Evolutionary conservation across 495 filamentous ascomycete genomes (phyloP).

Genomic region (Lasiosphaeria miniovina): DNA sequence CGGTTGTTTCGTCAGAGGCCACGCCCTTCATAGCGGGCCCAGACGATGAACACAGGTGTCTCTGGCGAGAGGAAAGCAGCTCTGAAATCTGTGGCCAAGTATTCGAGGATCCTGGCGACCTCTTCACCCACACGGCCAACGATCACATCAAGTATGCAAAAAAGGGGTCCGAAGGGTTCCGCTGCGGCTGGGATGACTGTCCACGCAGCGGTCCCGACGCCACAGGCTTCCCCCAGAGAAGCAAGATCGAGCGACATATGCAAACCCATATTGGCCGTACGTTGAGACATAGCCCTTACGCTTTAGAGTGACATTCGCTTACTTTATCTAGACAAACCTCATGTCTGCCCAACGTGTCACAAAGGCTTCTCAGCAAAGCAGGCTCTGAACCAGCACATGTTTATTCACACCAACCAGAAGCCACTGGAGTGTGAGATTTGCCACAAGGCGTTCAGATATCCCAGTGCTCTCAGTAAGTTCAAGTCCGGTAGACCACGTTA

Average conservation of each 20-base stretch:
- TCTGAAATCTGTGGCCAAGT: constrained; percentile 23
- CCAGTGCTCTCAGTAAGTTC: constrained; percentile 51
- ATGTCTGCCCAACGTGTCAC: constrained; percentile 51
- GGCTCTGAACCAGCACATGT: constrained; percentile 58
- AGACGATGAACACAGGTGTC: constrained; percentile 28
- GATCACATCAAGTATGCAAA: constrained; percentile 30
- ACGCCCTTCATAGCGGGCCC: constrained; percentile 6
- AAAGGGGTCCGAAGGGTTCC: constrained; percentile 33
- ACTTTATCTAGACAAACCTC: constrained; percentile 50
- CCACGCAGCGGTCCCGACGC: constrained; percentile 38
- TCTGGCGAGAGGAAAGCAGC: constrained; percentile 29
- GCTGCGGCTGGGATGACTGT: constrained; percentile 37
- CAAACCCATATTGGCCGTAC: constrained; percentile 61
- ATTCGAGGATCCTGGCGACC: constrained; percentile 27
- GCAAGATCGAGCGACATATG: constrained; percentile 62
- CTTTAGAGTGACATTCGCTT: constrained; percentile 3
- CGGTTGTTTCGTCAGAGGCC: constrained; percentile 17
- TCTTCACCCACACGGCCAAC: constrained; percentile 29
- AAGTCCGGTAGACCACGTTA: not conserved
- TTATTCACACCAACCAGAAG: constrained; percentile 60
- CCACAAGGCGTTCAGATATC: constrained; percentile 53
- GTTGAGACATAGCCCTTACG: constrained; percentile 21
- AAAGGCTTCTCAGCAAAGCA: constrained; percentile 58
- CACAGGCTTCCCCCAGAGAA: constrained; percentile 51
- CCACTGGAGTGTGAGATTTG: constrained; percentile 55